Base-by-base conservation (phyloP, 1,284 basidiomycete species). In the Fomitopsis pinicola region DNA sequence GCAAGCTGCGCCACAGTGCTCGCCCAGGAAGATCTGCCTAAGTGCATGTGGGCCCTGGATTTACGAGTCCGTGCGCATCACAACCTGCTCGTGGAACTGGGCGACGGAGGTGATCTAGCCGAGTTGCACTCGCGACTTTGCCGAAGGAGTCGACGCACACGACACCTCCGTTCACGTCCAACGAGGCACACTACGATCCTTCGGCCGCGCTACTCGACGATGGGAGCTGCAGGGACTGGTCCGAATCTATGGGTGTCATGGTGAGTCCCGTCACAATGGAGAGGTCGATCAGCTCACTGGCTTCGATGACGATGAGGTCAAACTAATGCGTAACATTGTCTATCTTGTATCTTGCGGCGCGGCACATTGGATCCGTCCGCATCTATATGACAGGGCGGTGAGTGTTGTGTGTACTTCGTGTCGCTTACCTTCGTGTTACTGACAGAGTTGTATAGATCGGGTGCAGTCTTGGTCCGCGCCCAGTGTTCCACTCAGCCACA, bases 141-240 rank as follows among this genome's bases (percentile, higher is more conserved):
- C n/a, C n/a, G n/a, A n/a, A n/a, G 59, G 76, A 76, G 68, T 81
- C 80, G 48, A 79, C 70, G 10, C 80, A 73, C 48, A 79, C 63
- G 26, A 81, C 80, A n/a, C 80, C 75, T 6, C 79, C 80, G 58
- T 81, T 78, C n/a, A n/a, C n/a, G n/a, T n/a, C 80, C 63, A 80
- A 69, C 0, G 74, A 76, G 40, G 80, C 69, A 66, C 79, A 76
- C 30, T 76, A 75, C 2, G 73, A 72, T 54, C 69, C 66, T 63
- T 71, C 67, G 7, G n/a, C 17, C 33, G 30, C 15, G 35, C 62
- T 57, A 7, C 52, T 54, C 26, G 60, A 63, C n/a, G 67, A 30
- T 59, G 68, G 68, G 57, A 72, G 74, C 58, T 75, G 73, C 33
- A n/a, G 66, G 64, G 72, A 76, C 63, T 75, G 75, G 64, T 77